phyloP scores from a whole-genome alignment of 345 rosid genomes.

The Carallia pectinifolia region DNA sequence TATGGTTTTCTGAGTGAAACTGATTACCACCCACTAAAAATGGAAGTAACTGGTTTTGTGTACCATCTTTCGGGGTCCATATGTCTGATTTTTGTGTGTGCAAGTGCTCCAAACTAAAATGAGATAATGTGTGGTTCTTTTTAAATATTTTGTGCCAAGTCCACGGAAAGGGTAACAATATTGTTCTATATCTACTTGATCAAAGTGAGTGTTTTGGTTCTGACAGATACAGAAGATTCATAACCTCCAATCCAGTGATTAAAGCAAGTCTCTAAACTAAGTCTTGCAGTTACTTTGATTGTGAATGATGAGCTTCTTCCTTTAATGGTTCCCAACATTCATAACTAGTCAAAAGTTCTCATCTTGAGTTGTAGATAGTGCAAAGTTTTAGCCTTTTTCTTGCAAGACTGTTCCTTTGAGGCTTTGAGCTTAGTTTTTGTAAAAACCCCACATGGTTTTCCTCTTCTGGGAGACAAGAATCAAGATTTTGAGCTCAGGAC shows the following conservation, averaged over 20 bases:
- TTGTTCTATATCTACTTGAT: background rate
- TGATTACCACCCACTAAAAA: background rate
- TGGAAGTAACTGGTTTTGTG: background rate
- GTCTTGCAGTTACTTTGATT: background rate
- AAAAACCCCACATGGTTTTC: background rate
- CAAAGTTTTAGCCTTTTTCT: background rate
- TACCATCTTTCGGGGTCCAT: slow-evolving; percentile 13
- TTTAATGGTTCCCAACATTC: background rate
- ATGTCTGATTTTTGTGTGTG: slow-evolving; percentile 14
- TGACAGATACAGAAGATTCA: background rate
- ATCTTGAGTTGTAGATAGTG: background rate
- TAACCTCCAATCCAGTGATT: background rate
- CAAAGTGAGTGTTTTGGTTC: slow-evolving; percentile 10
- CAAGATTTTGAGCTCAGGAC: background rate
- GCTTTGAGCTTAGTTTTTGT: background rate
- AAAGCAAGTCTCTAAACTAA: background rate
- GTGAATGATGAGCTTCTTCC: no score
- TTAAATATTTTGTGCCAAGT: background rate
- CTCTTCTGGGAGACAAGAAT: slow-evolving; percentile 5
- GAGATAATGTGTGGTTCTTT: background rate
- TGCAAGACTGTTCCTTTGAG: background rate
- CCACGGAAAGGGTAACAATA: background rate
- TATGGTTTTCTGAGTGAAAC: background rate
- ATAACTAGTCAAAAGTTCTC: background rate
- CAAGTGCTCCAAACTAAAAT: background rate